These are phyloP conservation scores for Claviceps arundinis DNA, from an alignment of 2,329 filamentous ascomycete genomes.

Conservation along the genomic window DNA sequence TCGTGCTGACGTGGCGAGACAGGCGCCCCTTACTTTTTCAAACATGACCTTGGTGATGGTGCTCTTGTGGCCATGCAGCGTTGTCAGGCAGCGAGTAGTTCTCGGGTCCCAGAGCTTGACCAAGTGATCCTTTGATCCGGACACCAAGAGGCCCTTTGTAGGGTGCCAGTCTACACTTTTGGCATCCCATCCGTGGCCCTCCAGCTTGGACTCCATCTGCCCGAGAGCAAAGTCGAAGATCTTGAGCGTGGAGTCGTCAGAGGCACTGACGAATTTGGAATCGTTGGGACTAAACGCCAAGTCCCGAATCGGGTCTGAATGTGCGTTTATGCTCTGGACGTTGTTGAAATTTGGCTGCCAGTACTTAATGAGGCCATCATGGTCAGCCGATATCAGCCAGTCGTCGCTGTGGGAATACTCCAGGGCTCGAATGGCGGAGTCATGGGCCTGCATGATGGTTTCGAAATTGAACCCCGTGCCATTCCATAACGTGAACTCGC, in stretches of 20 bases:
- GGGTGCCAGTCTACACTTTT: constrained; percentile 98
- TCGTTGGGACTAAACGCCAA: constrained; percentile 90
- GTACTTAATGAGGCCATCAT: constrained; percentile 93
- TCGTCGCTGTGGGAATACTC: constrained; percentile 92
- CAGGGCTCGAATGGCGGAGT: constrained; percentile 69
- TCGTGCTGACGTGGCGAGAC: constrained; percentile 82
- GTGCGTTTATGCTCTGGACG: constrained; percentile 84
- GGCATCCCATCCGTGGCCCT: constrained; percentile 95
- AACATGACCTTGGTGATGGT: constrained; percentile 89
- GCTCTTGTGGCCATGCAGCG: constrained; percentile 92
- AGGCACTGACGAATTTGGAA: constrained; percentile 89
- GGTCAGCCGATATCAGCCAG: constrained; percentile 91
- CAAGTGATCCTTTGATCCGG: constrained; percentile 92
- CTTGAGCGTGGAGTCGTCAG: constrained; percentile 84
- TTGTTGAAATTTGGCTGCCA: constrained; percentile 99
- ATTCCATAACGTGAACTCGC: constrained; percentile 98
- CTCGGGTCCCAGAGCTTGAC: constrained; percentile 99
- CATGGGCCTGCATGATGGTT: constrained; percentile 97
- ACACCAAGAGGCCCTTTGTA: constrained; percentile 83
- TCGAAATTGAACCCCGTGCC: constrained; percentile 99
- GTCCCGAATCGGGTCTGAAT: constrained; percentile 80
- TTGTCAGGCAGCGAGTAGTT: constrained; percentile 77
- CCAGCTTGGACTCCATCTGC: constrained; percentile 67
- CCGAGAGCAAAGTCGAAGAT: constrained; percentile 93
- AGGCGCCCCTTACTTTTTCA: constrained; percentile 69